phyloP scores from a whole-genome alignment of 352 stramenopile genomes.

The Phytopythium litorale region DNA sequence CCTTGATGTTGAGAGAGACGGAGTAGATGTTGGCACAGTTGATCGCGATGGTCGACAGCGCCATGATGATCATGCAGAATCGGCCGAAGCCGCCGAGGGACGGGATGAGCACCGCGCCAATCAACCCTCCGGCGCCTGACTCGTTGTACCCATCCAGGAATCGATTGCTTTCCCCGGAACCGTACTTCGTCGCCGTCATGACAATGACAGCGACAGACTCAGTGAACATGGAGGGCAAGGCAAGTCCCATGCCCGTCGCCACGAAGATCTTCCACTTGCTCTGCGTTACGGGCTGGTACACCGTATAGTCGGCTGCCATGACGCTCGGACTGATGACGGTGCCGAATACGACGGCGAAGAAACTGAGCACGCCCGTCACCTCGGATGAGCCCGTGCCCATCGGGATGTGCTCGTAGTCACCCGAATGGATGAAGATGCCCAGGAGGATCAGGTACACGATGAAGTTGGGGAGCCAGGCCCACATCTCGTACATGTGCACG shows the following conservation, averaged over 20 bases:
- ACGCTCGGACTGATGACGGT: conserved; percentile 28
- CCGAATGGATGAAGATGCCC: conserved; percentile 82
- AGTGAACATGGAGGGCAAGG: conserved; percentile 31
- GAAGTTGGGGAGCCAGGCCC: conserved; percentile 38
- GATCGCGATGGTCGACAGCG: conserved; percentile 38
- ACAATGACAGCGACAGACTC: conserved; percentile 30
- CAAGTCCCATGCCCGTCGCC: conserved; percentile 24
- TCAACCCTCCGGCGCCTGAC: conserved; percentile 25
- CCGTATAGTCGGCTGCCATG: conserved; percentile 36
- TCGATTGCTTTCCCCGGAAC: conserved; percentile 14
- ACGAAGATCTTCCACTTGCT: conserved; percentile 43
- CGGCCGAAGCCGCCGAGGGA: conserved; percentile 26
- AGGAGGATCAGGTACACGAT: conserved; percentile 51
- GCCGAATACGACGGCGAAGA: conserved; percentile 7
- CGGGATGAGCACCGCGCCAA: conserved; percentile 28
- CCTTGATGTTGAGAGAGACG: conserved; percentile 37
- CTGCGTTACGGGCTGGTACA: conserved; percentile 32
- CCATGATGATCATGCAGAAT: conserved; percentile 43
- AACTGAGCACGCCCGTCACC: conserved; percentile 23
- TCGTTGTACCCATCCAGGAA: conserved; percentile 32
- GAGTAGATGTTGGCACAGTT: conserved; percentile 49
- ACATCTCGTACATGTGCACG: conserved; percentile 43
- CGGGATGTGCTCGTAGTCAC: conserved; percentile 90
- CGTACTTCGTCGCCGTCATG: conserved; percentile 30
- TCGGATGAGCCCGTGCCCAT: conserved; percentile 78